A percentile compares a stretch with the other conserved stretches of the same genome.
Evolutionary conservation across 345 rosid genomes (phyloP).

Genomic region (Heritiera fomes): DNA sequence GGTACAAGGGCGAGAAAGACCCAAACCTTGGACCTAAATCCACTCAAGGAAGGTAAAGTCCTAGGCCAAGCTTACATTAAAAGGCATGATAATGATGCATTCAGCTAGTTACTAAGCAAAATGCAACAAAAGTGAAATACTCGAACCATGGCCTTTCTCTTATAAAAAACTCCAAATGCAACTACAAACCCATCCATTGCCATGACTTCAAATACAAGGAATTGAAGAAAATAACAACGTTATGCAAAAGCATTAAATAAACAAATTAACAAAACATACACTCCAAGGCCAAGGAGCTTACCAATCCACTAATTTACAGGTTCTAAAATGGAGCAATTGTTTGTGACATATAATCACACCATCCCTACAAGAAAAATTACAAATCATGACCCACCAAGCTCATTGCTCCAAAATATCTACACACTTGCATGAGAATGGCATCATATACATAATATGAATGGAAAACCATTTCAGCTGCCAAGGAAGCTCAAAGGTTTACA

Average conservation of each 20-base stretch:
- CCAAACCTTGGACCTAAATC: background rate
- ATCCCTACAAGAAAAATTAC: conserved; percentile 5
- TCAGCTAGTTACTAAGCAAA: background rate
- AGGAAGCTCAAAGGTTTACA: background rate
- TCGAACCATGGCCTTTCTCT: background rate
- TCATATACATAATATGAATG: background rate
- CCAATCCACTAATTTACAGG: background rate
- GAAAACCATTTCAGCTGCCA: background rate
- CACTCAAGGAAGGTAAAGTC: background rate
- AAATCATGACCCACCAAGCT: background rate
- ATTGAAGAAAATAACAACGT: background rate
- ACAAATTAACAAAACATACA: background rate
- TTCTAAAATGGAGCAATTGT: background rate
- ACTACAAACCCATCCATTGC: background rate
- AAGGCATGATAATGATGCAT: background rate
- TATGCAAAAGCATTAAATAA: background rate
- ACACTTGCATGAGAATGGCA: conserved; percentile 1
- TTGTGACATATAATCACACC: background rate
- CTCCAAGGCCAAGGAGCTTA: background rate
- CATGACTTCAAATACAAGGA: background rate
- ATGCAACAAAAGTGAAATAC: background rate
- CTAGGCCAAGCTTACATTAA: background rate
- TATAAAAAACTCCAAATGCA: background rate
- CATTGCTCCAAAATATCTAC: conserved; percentile 6
- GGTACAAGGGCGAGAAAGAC: background rate